Base-by-base conservation (phyloP, 352 stramenopile species). In the Pythium scleroteichum region DNA sequence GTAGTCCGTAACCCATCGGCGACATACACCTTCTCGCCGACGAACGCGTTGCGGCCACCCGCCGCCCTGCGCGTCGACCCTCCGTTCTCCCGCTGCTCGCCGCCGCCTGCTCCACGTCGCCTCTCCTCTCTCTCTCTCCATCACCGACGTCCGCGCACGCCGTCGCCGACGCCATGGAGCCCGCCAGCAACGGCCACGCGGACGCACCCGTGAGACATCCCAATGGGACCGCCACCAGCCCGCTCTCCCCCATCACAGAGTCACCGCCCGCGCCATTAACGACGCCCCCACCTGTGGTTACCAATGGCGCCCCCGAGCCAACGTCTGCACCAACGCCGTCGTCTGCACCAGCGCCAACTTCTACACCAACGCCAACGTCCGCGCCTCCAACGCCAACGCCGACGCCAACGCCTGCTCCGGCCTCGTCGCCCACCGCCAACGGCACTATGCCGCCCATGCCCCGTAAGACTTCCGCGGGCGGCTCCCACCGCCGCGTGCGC, bases 401-500 rank as follows among this genome's bases (percentile, higher is more conserved):
- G 20, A 38, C 22, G 23, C 10, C 27, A 47, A 33, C 55, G 19
- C n/a, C 54, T 13, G 40, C 53, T 23, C 39, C 24, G 20, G n/a
- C 29, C 29, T 35, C 29, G 29, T 35, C 29, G n/a, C n/a, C 20
- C 52, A 49, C 7, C 38, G 29, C 23, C 8, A 20, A 12, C 13
- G 50, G 38, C n/a, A 42, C 44, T 0, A 75, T 76, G 22, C 69
- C 75, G n/a, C 75, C 72, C 12, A 78, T 77, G 56, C 60, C 71
- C 13, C 71, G 66, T 26, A 76, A 78, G 57, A 19, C 41, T 27
- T 57, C 32, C 1, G 47, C 42, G 26, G 45, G 45, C 0, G 24
- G 61, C 23, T 22, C 74, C 9, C 75, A 76, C 3, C 67, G 78
- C 20, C 66, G 82, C 41, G 50, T 88, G 50, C 78, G 79, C 23